Percentiles rank a stretch among this genome's conserved stretches.
These are phyloP conservation scores for Syzygium aromaticum DNA, from an alignment of 345 rosid species.

Conservation along the genomic window DNA sequence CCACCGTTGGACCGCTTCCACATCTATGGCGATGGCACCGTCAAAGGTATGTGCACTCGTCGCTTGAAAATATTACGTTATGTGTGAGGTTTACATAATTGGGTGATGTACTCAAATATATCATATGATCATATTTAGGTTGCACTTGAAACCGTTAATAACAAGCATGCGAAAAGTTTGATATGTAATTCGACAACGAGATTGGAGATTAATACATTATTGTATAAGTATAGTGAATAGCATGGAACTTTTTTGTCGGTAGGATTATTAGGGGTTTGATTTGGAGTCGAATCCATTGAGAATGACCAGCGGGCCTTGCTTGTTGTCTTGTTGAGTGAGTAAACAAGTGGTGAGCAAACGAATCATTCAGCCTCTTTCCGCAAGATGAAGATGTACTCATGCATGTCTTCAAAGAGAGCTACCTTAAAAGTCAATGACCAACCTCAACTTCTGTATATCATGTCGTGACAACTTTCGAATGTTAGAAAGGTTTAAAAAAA, in stretches of 20 bases:
- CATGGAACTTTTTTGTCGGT: background rate
- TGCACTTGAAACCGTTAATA: background rate
- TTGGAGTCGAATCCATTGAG: background rate
- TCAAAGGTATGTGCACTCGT: conserved; percentile 30
- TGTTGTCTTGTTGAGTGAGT: background rate
- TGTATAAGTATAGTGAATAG: background rate
- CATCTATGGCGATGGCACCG: conserved; percentile 53
- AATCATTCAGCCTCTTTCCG: background rate
- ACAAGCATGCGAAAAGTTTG: background rate
- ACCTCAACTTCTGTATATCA: background rate
- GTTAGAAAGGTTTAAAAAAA: background rate
- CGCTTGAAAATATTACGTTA: background rate
- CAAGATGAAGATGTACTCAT: background rate
- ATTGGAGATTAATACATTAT: background rate
- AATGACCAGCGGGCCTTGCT: background rate
- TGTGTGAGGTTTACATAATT: background rate
- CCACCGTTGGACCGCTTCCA: conserved; percentile 51
- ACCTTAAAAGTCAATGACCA: background rate
- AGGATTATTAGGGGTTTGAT: background rate
- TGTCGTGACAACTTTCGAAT: background rate
- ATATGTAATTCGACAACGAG: background rate
- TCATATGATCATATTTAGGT: background rate
- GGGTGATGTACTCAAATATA: background rate
- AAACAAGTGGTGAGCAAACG: background rate
- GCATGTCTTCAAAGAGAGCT: background rate